Evolutionary conservation across 1,139 yeast genomes (phyloP).

Genomic region (Yamadazyma kanchanaburiensis): DNA sequence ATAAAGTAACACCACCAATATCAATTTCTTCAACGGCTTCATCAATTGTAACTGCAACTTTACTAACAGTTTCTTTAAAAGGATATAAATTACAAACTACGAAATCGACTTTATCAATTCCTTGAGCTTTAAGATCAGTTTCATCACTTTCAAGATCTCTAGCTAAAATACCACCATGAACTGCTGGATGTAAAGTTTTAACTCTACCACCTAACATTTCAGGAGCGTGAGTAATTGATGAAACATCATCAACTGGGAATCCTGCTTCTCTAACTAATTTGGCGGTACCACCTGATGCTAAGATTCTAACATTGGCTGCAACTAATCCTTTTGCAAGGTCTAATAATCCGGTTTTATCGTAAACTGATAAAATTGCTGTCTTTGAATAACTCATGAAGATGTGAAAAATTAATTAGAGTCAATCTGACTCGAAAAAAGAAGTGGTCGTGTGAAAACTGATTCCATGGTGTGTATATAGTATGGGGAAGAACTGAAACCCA

Average conservation of each 20-base stretch:
- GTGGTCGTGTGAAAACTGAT: no score
- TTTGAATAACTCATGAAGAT: conserved; percentile 41
- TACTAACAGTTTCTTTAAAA: conserved; percentile 94
- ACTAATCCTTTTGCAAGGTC: conserved; percentile 94
- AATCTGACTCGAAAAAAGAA: no score
- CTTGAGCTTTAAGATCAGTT: conserved; percentile 78
- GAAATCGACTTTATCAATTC: conserved; percentile 91
- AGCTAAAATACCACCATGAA: conserved; percentile 97
- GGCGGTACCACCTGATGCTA: conserved; percentile 98
- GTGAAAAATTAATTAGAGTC: neutral
- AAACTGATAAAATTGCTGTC: conserved; percentile 94
- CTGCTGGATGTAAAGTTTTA: conserved; percentile 97
- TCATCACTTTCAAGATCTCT: conserved; percentile 90
- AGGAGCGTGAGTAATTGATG: conserved; percentile 94
- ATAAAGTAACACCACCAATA: conserved; percentile 95
- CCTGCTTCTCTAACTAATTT: conserved; percentile 94
- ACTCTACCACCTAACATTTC: conserved; percentile 99
- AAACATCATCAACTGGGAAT: conserved; percentile 94
- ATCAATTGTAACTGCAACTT: conserved; percentile 90
- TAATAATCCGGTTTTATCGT: conserved; percentile 93
- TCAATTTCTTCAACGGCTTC: conserved; percentile 99
- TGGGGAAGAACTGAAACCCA: no score
- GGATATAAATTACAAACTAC: conserved; percentile 98
- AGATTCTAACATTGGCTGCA: conserved; percentile 81
- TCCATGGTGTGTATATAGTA: no score